Conservation (phyloP, 1,139 yeast genomes). For the Hemisphaericaspora xylanilytica region DNA sequence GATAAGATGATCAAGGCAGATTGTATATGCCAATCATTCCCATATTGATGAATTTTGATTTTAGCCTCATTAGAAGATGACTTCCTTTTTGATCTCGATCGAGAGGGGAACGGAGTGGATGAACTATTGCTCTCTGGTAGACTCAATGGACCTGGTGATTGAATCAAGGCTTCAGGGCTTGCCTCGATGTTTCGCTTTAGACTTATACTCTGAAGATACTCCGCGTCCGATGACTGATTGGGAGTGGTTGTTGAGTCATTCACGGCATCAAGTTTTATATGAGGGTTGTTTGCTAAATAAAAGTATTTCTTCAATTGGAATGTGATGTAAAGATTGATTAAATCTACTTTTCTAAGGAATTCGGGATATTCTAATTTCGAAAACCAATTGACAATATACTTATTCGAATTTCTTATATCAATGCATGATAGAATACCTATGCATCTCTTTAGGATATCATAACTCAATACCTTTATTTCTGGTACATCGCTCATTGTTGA, state of each 20-base stretch:
- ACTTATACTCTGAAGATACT: constrained; percentile 17
- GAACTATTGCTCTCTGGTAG: constrained; percentile 11
- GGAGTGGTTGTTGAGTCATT: constrained; percentile 2
- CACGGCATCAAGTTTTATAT: constrained; percentile 14
- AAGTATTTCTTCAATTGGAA: constrained; percentile 52
- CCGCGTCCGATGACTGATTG: constrained; percentile 15
- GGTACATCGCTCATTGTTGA: constrained; percentile 41
- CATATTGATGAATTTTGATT: constrained; percentile 62
- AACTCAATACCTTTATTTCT: constrained; percentile 54
- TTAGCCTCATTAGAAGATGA: constrained; percentile 34
- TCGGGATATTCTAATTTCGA: constrained; percentile 38
- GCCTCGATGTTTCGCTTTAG: constrained; percentile 17
- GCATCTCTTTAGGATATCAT: constrained; percentile 63
- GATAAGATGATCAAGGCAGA: constrained; percentile 63
- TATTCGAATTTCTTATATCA: constrained; percentile 34
- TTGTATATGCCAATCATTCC: constrained; percentile 76
- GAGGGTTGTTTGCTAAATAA: constrained; percentile 36
- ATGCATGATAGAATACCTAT: constrained; percentile 64
- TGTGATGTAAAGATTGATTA: constrained; percentile 61
- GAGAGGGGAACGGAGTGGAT: constrained; percentile 10
- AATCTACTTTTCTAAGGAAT: constrained; percentile 51
- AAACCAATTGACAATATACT: constrained; percentile 59
- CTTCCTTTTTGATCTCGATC: constrained; percentile 15
- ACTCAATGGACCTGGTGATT: constrained; percentile 6
- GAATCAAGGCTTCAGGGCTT: constrained; percentile 6